Base-by-base conservation (phyloP, 768 basidiomycete species). In the Leccinellum luteum region DNA sequence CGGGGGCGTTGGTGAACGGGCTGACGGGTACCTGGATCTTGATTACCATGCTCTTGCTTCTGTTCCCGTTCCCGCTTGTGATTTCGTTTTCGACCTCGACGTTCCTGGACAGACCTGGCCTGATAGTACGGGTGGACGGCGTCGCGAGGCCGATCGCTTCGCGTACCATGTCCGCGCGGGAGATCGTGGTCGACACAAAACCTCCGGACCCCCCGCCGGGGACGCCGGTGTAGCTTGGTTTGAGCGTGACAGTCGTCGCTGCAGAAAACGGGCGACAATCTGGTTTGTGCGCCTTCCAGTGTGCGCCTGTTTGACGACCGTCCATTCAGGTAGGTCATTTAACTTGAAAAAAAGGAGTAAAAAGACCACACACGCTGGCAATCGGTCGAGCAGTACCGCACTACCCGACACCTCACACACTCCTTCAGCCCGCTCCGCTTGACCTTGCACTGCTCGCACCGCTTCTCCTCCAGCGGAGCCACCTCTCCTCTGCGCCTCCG, bases 11-110 rank as follows among this genome's bases (percentile, higher is more conserved):
- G 21, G 34, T 12, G 7, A 1, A 14, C 2, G 55, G 51, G 38
- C 55, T 58, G 48, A 70, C 69, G 0, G 82, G 79, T 0, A 81
- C 70, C 61, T 86, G 84, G 0, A 84, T 72, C 67, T 86, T 86
- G 72, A 86, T 73, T 51, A 83, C 67, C 60, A 83, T 66, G 35
- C 64, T 66, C 68, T 82, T 82, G 55, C 68, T 67, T 68, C 0
- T 55, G 43, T 6, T 58, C 52, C 12, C 41, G 6, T 21, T 21
- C 12, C 41, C 19, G 12, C 19, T 43, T 13, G 41, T 43, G 41
- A 6, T 12, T 43, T 43, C 41, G 12, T 43, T 43, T 43, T 19
- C 41, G 19, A 43, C 41, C 6, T 70, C 66, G 15, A 3, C 15
- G 19, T 67, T 54, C 48, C 69, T 71, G 17, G 66, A 57, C 8